These are phyloP conservation scores for Cyclostephanos invisitatus DNA, from an alignment of 108 stramenopile species.

Conservation along the genomic window DNA sequence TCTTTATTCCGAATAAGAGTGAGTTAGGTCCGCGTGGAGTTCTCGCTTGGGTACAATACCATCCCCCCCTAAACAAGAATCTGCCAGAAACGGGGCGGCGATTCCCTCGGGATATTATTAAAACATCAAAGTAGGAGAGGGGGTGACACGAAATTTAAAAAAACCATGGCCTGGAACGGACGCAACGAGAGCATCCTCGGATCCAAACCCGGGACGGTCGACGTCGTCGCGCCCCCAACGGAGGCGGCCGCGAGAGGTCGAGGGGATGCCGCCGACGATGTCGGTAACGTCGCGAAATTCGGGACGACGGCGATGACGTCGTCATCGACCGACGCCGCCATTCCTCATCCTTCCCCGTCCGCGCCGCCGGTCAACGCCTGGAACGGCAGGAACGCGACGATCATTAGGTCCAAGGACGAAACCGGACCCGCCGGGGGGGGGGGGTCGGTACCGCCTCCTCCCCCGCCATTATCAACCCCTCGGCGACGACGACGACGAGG, in stretches of 20 bases:
- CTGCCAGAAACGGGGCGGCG: no score
- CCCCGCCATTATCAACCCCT: neutral
- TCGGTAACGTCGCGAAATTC: neutral
- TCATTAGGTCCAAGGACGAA: conserved; percentile 24
- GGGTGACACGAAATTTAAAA: neutral
- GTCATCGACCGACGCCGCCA: neutral
- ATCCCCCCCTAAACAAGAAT: no score
- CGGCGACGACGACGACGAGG: no score
- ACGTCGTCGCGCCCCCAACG: neutral
- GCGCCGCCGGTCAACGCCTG: conserved; percentile 26
- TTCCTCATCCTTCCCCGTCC: neutral
- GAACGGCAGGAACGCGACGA: conserved; percentile 41
- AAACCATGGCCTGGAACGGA: conserved; percentile 35
- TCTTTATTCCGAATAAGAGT: no score
- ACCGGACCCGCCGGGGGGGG: neutral
- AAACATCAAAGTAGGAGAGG: neutral
- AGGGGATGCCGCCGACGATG: conserved; percentile 9
- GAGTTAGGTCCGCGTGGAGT: no score
- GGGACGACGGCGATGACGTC: conserved; percentile 6
- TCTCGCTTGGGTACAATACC: no score
- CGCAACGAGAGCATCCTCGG: conserved; percentile 37
- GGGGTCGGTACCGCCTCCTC: no score
- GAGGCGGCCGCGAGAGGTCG: neutral
- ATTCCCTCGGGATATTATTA: no score
- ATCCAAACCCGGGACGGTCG: conserved; percentile 1